Percentiles rank a stretch among this genome's conserved stretches.
phyloP scores from a whole-genome alignment of 2,329 filamentous ascomycete genomes.

The Ramularia endophylla region DNA sequence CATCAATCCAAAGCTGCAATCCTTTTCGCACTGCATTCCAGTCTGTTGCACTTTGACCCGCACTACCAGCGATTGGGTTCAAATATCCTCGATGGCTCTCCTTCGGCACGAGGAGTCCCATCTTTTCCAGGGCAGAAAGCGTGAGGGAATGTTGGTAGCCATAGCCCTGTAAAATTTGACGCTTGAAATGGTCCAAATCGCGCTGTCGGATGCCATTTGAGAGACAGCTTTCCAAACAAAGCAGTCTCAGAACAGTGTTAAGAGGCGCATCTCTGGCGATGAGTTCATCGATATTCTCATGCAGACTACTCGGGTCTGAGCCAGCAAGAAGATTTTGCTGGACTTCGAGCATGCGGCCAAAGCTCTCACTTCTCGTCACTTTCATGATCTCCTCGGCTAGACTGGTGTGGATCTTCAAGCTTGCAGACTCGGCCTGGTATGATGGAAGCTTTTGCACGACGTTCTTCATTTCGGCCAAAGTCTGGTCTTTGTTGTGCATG shows the following conservation, averaged over 20 bases:
- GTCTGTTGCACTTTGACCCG: conserved; percentile 53
- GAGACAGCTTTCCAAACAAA: conserved; percentile 89
- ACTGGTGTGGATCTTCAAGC: conserved; percentile 84
- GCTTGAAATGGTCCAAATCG: conserved; percentile 84
- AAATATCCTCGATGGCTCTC: conserved; percentile 69
- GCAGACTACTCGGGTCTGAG: conserved; percentile 79
- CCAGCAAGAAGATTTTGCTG: conserved; percentile 94
- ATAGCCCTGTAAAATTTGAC: conserved; percentile 83
- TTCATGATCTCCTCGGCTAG: conserved; percentile 95
- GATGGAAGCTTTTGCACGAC: conserved; percentile 85
- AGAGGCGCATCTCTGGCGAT: conserved; percentile 81
- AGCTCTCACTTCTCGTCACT: conserved; percentile 80
- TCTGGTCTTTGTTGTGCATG: conserved; percentile 72
- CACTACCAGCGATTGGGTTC: conserved; percentile 64
- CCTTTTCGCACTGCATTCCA: conserved; percentile 83
- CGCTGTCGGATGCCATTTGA: conserved; percentile 81
- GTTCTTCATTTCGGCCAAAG: conserved; percentile 83
- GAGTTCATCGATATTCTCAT: conserved; percentile 89
- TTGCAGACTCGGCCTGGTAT: conserved; percentile 90
- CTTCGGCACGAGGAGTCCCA: conserved; percentile 75
- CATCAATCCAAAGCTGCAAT: conserved; percentile 85
- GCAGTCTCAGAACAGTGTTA: conserved; percentile 70
- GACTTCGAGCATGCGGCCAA: conserved; percentile 81
- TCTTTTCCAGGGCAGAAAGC: conserved; percentile 78
- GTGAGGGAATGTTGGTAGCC: conserved; percentile 93